Base-by-base conservation (phyloP, 2,329 filamentous ascomycete species). In the Colletotrichum falcatum region DNA sequence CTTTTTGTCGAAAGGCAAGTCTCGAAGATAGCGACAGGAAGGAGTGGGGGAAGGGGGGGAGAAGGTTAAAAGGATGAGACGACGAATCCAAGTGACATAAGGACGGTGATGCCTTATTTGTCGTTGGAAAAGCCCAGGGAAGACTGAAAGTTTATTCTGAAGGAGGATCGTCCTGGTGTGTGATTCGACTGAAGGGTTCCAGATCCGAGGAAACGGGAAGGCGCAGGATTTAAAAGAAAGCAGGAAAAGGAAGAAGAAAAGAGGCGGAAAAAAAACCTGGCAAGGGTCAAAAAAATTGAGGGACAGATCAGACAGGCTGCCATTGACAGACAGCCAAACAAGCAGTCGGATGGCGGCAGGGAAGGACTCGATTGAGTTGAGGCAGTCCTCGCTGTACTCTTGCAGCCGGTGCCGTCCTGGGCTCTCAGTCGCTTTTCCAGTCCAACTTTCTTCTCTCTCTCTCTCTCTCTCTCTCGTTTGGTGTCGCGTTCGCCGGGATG, bases 401-500 rank as follows among this genome's bases (percentile, higher is more conserved):
- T 55, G 63, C 51, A 70, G 14, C 33, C 44, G 61, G 53, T 70
- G 49, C 54, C 46, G 30, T 61, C 51, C 63, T 61, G 49, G 63
- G 51, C 44, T 61, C 51, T 62, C 64, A 63, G 49, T 66, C 65
- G 56, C 39, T 67, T n/a, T n/a, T n/a, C 58, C 59, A 18, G n/a
- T 56, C 33, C 35, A 26, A 23, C 20, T 26, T 39, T 26, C 44
- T 49, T 18, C n/a, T 61, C n/a, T 20, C 8, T n/a, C 18, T n/a
- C n/a, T n/a, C n/a, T 26, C 58, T 23, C 58, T 49, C 30, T 49
- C 56, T 23, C 44, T 61, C n/a, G 20, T 16, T 28, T 28, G 44
- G 68, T 71, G 64, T 71, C 68, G 68, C 64, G 58, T 60, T 68
- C 68, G 68, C 68, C 65, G 68, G 68, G 65, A 68, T 66, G 46